These are phyloP conservation scores for Botrytis cinerea DNA, from an alignment of 2,329 filamentous ascomycete genomes.

Conservation along the genomic window DNA sequence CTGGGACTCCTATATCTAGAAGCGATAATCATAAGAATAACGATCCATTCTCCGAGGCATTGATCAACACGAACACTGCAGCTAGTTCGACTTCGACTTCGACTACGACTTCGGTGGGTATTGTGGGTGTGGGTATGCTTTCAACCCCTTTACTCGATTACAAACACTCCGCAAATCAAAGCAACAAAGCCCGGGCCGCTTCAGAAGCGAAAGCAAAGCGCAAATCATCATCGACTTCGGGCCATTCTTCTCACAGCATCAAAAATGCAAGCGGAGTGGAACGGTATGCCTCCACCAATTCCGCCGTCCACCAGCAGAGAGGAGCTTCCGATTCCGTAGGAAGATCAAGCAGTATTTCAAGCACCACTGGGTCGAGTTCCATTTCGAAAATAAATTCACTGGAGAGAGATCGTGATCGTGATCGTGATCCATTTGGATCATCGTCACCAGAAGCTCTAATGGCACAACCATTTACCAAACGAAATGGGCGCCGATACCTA, in stretches of 20 bases:
- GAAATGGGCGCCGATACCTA: constrained; percentile 81
- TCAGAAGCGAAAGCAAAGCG: constrained; percentile 30
- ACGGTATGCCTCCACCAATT: constrained; percentile 28
- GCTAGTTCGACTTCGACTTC: not conserved
- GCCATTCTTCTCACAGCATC: constrained; percentile 33
- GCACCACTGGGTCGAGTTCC: constrained; percentile 37
- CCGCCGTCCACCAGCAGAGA: constrained; percentile 26
- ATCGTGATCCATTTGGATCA: constrained; percentile 26
- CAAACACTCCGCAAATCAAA: constrained; percentile 39
- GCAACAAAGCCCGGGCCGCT: constrained; percentile 35
- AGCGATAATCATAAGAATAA: constrained; percentile 12
- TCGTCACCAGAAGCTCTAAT: constrained; percentile 31
- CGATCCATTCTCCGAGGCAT: constrained; percentile 26
- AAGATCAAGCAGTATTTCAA: constrained; percentile 39
- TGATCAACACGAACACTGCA: not conserved
- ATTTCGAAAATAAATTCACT: constrained; percentile 36
- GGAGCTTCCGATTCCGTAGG: constrained; percentile 29
- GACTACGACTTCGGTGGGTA: not conserved
- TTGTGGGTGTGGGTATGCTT: constrained; percentile 35
- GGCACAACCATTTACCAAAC: constrained; percentile 62
- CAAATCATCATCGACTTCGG: constrained; percentile 35
- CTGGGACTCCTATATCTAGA: constrained; percentile 14
- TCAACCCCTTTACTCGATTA: constrained; percentile 39
- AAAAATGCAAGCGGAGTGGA: constrained; percentile 37
- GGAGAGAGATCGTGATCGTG: constrained; percentile 29